Evolutionary conservation across 2,329 filamentous ascomycete species (phyloP).

Genomic region (Pyrenophora tritici-repentis): DNA sequence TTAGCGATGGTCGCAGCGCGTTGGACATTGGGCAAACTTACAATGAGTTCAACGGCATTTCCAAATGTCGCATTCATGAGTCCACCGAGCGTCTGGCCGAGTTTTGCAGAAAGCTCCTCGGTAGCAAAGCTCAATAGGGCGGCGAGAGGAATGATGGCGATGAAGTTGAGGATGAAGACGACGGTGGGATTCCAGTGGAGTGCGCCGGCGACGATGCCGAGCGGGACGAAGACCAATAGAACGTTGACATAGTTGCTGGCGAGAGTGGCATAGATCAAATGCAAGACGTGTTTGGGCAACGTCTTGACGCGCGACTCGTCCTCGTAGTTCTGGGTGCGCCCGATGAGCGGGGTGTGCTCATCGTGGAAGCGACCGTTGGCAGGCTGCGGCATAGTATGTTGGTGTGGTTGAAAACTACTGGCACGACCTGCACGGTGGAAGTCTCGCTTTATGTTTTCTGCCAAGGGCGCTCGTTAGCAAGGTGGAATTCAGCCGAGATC

Average conservation of each 20-base stretch:
- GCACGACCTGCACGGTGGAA: constrained; percentile 40
- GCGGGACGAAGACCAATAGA: constrained; percentile 72
- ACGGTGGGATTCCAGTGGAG: constrained; percentile 67
- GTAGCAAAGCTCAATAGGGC: constrained; percentile 77
- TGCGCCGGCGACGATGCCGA: constrained; percentile 71
- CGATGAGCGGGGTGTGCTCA: constrained; percentile 41
- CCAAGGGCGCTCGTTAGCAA: constrained; percentile 17
- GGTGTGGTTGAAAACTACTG: constrained; percentile 15
- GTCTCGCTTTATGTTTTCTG: constrained; percentile 42
- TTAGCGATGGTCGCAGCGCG: constrained; percentile 9
- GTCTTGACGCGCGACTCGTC: constrained; percentile 37
- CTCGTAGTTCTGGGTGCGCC: constrained; percentile 19
- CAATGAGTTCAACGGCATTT: constrained; percentile 80
- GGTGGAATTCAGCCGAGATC: neutral
- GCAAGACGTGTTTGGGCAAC: constrained; percentile 38
- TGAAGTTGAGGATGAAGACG: constrained; percentile 78
- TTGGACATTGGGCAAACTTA: constrained; percentile 37
- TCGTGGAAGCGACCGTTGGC: constrained; percentile 33
- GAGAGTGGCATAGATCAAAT: constrained; percentile 51
- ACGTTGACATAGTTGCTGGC: constrained; percentile 67
- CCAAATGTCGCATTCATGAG: constrained; percentile 78
- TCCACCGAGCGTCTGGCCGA: constrained; percentile 76
- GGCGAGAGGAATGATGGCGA: constrained; percentile 77
- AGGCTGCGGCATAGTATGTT: constrained; percentile 29
- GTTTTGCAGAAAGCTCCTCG: constrained; percentile 72